These are phyloP conservation scores for Voacanga thouarsii DNA, from an alignment of 257 asterid genomes.

Conservation along the genomic window DNA sequence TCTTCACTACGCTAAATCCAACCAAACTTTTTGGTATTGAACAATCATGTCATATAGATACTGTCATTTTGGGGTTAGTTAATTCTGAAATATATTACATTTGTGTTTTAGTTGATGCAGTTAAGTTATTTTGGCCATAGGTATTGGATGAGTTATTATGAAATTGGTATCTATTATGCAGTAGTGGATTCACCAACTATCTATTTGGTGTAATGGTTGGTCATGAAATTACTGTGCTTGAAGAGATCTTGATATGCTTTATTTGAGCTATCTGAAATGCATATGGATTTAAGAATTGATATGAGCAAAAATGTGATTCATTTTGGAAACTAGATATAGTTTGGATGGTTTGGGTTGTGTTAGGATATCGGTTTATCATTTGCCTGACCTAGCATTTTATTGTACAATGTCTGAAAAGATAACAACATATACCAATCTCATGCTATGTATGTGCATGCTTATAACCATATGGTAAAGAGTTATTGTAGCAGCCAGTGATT, in stretches of 20 bases:
- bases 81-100: too few relatives aligned
- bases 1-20: too few relatives aligned
- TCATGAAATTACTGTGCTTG: neutral
- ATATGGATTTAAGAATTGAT: constrained; percentile 3
- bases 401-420: neutral
- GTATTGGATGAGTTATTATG: neutral
- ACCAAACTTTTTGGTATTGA: too few relatives aligned
- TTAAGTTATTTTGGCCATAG: neutral
- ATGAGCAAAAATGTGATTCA: neutral
- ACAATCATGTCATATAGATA: too few relatives aligned
- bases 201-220: neutral
- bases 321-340: neutral
- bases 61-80: too few relatives aligned
- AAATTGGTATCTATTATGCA: neutral
- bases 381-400: neutral
- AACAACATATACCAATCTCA: neutral
- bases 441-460: neutral
- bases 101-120: too few relatives aligned
- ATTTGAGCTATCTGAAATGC: neutral
- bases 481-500: neutral
- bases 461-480: neutral
- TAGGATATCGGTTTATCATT: neutral
- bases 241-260: neutral
- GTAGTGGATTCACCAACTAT: neutral
- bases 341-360: neutral